Evolutionary conservation across 257 asterid species (phyloP).

Genomic region (Gynochthodes officinalis): DNA sequence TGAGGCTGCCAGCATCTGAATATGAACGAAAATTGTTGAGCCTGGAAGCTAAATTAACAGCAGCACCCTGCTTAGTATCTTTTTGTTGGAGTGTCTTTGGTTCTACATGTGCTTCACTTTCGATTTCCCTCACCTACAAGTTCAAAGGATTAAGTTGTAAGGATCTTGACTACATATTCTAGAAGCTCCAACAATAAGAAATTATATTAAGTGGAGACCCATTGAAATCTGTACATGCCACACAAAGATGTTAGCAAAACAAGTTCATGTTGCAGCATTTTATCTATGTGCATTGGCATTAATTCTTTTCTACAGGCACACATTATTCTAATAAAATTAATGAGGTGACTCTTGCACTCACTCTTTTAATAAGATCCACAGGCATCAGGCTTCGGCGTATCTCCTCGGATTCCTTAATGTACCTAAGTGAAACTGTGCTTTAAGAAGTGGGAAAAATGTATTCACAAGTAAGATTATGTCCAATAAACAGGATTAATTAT

Average conservation of each 20-base stretch:
- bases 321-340: not conserved
- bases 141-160: not conserved
- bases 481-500: not conserved
- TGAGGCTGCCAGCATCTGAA: constrained; percentile 69
- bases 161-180: not conserved
- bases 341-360: constrained; percentile 25
- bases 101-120: constrained; percentile 46
- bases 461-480: constrained; percentile 1
- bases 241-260: not conserved
- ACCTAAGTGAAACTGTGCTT: constrained; percentile 54
- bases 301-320: not conserved
- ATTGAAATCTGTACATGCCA: not conserved
- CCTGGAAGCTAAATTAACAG: constrained; percentile 73
- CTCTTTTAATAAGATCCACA: constrained; percentile 78
- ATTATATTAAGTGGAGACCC: not conserved
- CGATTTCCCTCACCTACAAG: constrained; percentile 73
- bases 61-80: constrained; percentile 75
- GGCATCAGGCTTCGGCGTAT: constrained; percentile 75
- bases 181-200: not conserved
- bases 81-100: constrained; percentile 46
- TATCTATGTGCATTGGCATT: not conserved
- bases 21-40: constrained; percentile 68
- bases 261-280: not conserved
- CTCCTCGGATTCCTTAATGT: constrained; percentile 73
- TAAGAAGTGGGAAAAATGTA: constrained; percentile 4